These are phyloP conservation scores for Purpureocillium lavendulum DNA, from an alignment of 2,329 filamentous ascomycete species.

Conservation along the genomic window DNA sequence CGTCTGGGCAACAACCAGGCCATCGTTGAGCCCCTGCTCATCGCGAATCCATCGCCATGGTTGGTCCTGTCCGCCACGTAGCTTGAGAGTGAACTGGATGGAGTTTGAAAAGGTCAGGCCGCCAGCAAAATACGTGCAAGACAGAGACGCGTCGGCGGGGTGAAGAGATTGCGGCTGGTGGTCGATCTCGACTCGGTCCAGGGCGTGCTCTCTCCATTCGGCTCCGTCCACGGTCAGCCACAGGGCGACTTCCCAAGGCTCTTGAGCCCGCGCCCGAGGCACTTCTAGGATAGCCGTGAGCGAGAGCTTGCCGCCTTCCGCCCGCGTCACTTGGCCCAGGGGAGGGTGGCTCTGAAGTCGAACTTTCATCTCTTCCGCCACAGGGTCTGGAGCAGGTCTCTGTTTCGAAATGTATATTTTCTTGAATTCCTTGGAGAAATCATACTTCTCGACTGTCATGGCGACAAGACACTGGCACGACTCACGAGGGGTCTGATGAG, in stretches of 20 bases:
- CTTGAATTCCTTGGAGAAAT: slow-evolving; percentile 28
- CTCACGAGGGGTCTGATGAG: no score
- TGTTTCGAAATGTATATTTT: slow-evolving; percentile 28
- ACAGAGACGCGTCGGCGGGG: slow-evolving; percentile 11
- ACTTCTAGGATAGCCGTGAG: slow-evolving; percentile 68
- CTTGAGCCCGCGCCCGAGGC: slow-evolving; percentile 40
- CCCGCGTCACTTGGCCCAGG: slow-evolving; percentile 63
- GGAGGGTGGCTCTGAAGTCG: slow-evolving; percentile 54
- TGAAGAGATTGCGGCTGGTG: slow-evolving; percentile 44
- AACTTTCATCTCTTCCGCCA: slow-evolving; percentile 25
- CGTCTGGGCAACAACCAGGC: slow-evolving; percentile 43
- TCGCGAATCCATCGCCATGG: slow-evolving; percentile 67
- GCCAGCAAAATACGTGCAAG: slow-evolving; percentile 45
- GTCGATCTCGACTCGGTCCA: slow-evolving; percentile 18
- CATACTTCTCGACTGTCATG: slow-evolving; percentile 20
- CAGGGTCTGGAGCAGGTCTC: slow-evolving; percentile 18
- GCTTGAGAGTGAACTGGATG: slow-evolving; percentile 64
- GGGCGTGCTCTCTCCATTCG: slow-evolving; percentile 44
- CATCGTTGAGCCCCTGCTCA: slow-evolving; percentile 54
- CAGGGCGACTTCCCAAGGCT: slow-evolving; percentile 63
- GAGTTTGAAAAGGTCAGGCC: slow-evolving; percentile 38
- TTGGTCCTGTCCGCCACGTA: slow-evolving; percentile 41
- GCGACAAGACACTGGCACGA: no score
- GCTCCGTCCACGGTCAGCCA: slow-evolving; percentile 59
- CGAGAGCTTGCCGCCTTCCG: slow-evolving; percentile 37